Evolutionary conservation across 2,329 filamentous ascomycete species (phyloP), one percentile per base, ranked within the genome.

Genomic region (Penicillium sp.): DNA sequence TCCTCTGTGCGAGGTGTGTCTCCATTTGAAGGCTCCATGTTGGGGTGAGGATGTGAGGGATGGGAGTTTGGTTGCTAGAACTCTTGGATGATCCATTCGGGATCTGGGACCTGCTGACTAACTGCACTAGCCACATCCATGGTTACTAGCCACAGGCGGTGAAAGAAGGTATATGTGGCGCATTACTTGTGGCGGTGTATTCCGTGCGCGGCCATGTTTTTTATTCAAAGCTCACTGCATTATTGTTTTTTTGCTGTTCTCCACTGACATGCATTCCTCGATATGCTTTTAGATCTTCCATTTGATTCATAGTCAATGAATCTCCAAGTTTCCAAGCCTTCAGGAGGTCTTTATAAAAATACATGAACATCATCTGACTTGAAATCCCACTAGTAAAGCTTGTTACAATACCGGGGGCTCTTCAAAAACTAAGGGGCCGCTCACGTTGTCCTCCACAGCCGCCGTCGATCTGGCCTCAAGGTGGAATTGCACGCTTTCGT

Each of bases 1-100:
- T 91, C 75, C 51, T 84, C 80, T 19, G 73, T 69, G 10, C 74
- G 61, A 11, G 72, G 67, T 18, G 73, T 70, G 53, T 68, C 67
- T 32, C 72, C 74, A 63, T 76, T 76, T 48, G 75, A 42, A 6
- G 36, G 65, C 52, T 76, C 70, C 75, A 78, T 77, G 49, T 45
- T 67, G 56, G 41, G 53, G 42, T 51, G 49, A 44, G 38, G 40
- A 53, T 53, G 23, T 44, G 43, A 23, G 9, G 8, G 9, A 47
- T 23, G 30, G 35, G 27, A 36, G 41, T 52, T 52, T 51, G 54
- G 52, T 51, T 14, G n/a, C 14, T 48, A 36, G 56, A 26, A 32
- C 18, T 46, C 3, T 9, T 9, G 35, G 30, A 36, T 9, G 29
- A 50, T 29, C 8, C 8, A 14, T 14, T 23, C 23, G 23, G 7